A percentile compares a stretch with the other conserved stretches of the same genome.
Conservation (phyloP, 345 rosid genomes). For the Gossypium anomalum region DNA sequence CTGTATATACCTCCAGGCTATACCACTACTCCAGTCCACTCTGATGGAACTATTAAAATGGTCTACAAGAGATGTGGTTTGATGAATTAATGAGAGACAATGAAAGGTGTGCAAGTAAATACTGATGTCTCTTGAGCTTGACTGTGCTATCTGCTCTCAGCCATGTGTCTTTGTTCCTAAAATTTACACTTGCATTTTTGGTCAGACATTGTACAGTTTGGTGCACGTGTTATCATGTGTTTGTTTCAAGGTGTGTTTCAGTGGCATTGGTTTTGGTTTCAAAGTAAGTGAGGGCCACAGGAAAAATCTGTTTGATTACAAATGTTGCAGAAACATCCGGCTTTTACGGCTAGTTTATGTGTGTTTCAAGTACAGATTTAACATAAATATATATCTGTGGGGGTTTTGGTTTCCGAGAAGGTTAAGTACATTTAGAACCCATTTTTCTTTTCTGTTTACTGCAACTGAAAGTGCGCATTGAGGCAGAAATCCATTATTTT, state of each 20-base stretch:
- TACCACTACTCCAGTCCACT: neutral
- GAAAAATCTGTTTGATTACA: neutral
- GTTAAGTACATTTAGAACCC: neutral
- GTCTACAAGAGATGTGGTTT: neutral
- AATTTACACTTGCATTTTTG: constrained; percentile 2
- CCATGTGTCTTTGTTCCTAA: neutral
- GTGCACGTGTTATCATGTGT: constrained; percentile 16
- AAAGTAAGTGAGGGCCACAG: neutral
- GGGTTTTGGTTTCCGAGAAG: neutral
- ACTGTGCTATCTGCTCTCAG: neutral
- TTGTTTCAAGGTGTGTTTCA: neutral
- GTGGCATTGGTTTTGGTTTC: no score
- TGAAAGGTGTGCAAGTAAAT: neutral
- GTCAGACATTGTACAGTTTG: constrained; percentile 3
- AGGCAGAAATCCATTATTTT: neutral
- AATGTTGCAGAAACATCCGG: constrained; percentile 21
- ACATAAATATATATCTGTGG: neutral
- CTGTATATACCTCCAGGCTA: neutral
- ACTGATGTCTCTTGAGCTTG: neutral
- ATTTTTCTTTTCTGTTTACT: neutral
- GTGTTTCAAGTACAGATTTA: constrained; percentile 17
- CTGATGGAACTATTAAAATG: neutral
- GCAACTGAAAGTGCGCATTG: constrained; percentile 11
- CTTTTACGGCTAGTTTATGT: constrained; percentile 3
- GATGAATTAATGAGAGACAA: neutral